Percentiles rank a stretch among this genome's conserved stretches.
These are phyloP conservation scores for Trichosporon coremiiforme DNA, from an alignment of 1,284 basidiomycete genomes.

Conservation along the genomic window DNA sequence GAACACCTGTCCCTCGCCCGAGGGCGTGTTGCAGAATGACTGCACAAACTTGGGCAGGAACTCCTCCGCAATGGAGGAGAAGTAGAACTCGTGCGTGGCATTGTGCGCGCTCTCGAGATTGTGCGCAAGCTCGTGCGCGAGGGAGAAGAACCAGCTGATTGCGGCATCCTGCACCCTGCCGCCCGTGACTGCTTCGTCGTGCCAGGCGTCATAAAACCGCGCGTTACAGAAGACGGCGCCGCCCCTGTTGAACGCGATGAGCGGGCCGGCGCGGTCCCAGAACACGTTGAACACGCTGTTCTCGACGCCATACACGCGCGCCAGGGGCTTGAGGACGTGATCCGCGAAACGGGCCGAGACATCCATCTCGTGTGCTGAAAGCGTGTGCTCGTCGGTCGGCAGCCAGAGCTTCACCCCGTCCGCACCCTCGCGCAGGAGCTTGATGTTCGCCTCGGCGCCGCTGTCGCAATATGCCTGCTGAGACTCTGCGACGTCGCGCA, in stretches of 20 bases:
- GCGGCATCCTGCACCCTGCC: slow-evolving; percentile 60
- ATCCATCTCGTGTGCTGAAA: slow-evolving; percentile 38
- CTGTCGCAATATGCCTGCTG: slow-evolving; percentile 82
- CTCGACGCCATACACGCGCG: slow-evolving; percentile 45
- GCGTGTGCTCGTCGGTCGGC: slow-evolving; percentile 29
- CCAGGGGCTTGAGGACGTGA: slow-evolving; percentile 59
- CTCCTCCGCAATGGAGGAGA: slow-evolving; percentile 82
- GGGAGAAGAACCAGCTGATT: slow-evolving; percentile 83
- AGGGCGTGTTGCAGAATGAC: not conserved
- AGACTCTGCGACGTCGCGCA: slow-evolving; percentile 71
- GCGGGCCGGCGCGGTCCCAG: slow-evolving; percentile 74
- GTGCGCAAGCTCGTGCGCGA: slow-evolving; percentile 68
- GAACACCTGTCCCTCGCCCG: not conserved
- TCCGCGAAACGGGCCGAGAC: slow-evolving; percentile 65
- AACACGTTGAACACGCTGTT: slow-evolving; percentile 80
- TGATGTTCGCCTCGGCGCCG: slow-evolving; percentile 69
- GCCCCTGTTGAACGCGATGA: slow-evolving; percentile 91
- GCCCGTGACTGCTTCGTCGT: slow-evolving; percentile 45
- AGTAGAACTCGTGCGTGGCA: slow-evolving; percentile 81
- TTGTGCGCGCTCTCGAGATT: slow-evolving; percentile 57
- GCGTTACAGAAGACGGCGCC: slow-evolving; percentile 89
- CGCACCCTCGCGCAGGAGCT: slow-evolving; percentile 46
- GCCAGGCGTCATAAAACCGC: slow-evolving; percentile 84
- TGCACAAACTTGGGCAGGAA: slow-evolving; percentile 51
- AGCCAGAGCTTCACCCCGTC: not conserved